Percentiles rank a stretch among this genome's conserved stretches.
phyloP scores from a whole-genome alignment of 768 basidiomycete genomes.

The Mycena galericulata region DNA sequence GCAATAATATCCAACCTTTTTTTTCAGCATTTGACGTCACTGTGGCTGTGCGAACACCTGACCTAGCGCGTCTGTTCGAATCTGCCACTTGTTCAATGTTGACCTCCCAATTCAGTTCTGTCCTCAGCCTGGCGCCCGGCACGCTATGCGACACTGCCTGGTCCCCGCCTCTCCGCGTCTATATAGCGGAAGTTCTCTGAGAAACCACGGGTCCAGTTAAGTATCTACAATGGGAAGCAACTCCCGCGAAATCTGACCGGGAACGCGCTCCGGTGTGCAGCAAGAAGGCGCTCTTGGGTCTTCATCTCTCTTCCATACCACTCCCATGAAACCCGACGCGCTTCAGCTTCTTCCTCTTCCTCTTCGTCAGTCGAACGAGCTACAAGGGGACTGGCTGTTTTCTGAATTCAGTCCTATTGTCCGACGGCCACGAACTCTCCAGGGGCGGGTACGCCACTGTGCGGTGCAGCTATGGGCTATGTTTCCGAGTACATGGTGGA shows the following conservation, averaged over 20 bases:
- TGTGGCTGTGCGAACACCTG: too few species aligned
- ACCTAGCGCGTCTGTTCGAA: too few species aligned
- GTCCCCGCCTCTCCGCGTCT: too few species aligned
- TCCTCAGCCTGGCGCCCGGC: too few species aligned
- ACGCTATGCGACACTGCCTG: too few species aligned
- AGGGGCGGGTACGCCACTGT: neutral
- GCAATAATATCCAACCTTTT: neutral
- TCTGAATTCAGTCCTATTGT: neutral
- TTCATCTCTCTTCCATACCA: neutral
- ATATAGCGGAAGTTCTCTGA: neutral
- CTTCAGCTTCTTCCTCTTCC: neutral
- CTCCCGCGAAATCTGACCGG: neutral
- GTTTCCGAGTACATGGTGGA: neutral
- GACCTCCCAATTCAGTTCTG: too few species aligned
- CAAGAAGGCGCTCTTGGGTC: neutral
- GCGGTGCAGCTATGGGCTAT: neutral
- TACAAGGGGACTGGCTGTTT: neutral
- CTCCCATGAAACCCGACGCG: neutral
- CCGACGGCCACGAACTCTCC: neutral
- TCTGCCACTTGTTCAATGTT: too few species aligned
- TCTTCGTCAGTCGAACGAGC: neutral
- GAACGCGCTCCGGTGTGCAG: neutral
- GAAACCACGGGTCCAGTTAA: neutral
- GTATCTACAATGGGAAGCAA: neutral
- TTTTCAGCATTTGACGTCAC: too few species aligned